These are phyloP conservation scores for Candida xyloterini DNA, from an alignment of 805 yeast species.

Conservation along the genomic window DNA sequence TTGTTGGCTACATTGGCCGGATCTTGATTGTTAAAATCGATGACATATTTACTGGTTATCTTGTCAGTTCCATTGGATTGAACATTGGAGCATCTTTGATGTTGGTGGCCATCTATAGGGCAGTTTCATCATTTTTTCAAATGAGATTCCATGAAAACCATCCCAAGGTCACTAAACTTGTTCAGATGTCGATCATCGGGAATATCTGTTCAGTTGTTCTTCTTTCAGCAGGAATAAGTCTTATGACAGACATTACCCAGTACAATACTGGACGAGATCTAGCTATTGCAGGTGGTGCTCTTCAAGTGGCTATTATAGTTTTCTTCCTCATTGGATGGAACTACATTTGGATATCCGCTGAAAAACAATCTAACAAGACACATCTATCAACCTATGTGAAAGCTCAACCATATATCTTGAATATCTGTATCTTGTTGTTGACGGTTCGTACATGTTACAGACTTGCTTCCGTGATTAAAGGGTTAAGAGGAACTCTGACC, in stretches of 20 bases:
- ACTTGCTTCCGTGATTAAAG: constrained; percentile 65
- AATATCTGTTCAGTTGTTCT: not conserved
- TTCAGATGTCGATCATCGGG: not conserved
- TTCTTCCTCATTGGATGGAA: not conserved
- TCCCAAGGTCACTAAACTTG: not conserved
- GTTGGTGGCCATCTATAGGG: constrained; percentile 54
- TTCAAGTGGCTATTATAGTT: constrained; percentile 68
- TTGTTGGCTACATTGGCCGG: constrained; percentile 67
- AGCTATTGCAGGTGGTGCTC: constrained; percentile 74
- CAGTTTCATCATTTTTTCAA: constrained; percentile 47
- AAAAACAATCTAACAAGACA: not conserved
- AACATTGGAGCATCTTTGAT: constrained; percentile 79
- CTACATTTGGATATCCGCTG: not conserved
- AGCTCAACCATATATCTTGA: constrained; percentile 3
- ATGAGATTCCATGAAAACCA: constrained; percentile 61
- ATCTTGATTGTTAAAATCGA: constrained; percentile 40
- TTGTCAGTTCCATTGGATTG: constrained; percentile 63
- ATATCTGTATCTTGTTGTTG: constrained; percentile 44
- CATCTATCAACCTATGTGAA: constrained; percentile 11
- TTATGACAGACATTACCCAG: constrained; percentile 34
- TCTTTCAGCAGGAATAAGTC: constrained; percentile 44
- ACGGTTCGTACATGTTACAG: constrained; percentile 69
- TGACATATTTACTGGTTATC: constrained; percentile 38
- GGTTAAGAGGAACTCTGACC: constrained; percentile 69
- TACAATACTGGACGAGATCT: constrained; percentile 52